Percentiles rank a stretch among this genome's conserved stretches.
Evolutionary conservation across 805 yeast genomes (phyloP).

Genomic region (Metschnikowia cerradonensis): DNA sequence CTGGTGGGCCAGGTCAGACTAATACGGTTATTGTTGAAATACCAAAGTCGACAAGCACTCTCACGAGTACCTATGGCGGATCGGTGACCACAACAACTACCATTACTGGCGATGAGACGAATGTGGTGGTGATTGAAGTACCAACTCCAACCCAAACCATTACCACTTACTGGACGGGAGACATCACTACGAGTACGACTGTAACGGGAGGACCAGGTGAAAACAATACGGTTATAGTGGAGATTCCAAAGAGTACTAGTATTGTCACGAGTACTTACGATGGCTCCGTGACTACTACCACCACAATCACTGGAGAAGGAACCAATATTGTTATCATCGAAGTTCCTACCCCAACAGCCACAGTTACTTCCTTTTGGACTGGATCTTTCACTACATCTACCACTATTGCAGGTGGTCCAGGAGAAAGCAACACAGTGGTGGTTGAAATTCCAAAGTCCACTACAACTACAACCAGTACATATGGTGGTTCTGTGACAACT

Average conservation of each 20-base stretch:
- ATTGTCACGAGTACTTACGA: too few relatives aligned
- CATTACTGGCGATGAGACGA: conserved; percentile 3
- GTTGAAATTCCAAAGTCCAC: conserved; percentile 7
- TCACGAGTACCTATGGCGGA: conserved; percentile 6
- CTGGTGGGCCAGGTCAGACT: conserved; percentile 2
- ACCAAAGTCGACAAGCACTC: conserved; percentile 5
- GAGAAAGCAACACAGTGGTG: conserved; percentile 13
- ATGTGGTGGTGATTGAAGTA: conserved; percentile 13
- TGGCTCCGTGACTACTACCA: background rate
- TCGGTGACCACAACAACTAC: conserved; percentile 4
- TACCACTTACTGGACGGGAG: too few relatives aligned
- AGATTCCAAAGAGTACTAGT: too few relatives aligned
- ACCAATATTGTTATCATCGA: conserved; percentile 13
- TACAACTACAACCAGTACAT: conserved; percentile 12
- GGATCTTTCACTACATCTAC: conserved; percentile 8
- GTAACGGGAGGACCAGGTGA: too few relatives aligned
- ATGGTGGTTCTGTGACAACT: conserved; percentile 6
- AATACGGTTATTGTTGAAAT: conserved; percentile 8
- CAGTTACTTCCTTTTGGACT: conserved; percentile 16
- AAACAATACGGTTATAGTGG: too few relatives aligned
- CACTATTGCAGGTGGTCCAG: conserved; percentile 5
- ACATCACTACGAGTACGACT: too few relatives aligned
- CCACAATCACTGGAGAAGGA: conserved; percentile 3
- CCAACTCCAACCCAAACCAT: conserved; percentile 13
- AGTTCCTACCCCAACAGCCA: conserved; percentile 13